These are phyloP conservation scores for Selenicereus undatus DNA, from an alignment of 148 eudicot genomes.

Conservation along the genomic window DNA sequence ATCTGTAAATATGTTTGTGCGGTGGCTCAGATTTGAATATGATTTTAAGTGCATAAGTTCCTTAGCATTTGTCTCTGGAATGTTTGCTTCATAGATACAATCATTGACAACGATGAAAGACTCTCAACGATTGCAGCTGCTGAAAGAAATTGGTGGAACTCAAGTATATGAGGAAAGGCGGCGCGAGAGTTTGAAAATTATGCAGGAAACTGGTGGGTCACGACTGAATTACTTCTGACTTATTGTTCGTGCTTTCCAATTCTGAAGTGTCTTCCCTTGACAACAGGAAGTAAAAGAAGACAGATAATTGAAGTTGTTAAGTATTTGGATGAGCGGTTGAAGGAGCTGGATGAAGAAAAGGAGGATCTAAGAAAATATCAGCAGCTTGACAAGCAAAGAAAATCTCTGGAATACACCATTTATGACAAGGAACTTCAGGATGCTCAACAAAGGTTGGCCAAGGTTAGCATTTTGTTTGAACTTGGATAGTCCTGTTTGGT, in stretches of 20 bases:
- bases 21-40: background rate
- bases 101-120: conserved; percentile 96
- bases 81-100: conserved; percentile 54
- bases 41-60: background rate
- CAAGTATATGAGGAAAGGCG: conserved; percentile 98
- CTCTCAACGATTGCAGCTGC: conserved; percentile 79
- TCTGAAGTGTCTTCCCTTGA: conserved; percentile 2
- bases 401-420: conserved; percentile 82
- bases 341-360: conserved; percentile 95
- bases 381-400: conserved; percentile 94
- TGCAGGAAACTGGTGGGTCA: conserved; percentile 95
- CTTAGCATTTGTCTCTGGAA: conserved; percentile 13
- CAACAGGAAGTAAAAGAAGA: conserved; percentile 80
- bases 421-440: conserved; percentile 93
- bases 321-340: conserved; percentile 94
- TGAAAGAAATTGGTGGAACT: conserved; percentile 99
- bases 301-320: conserved; percentile 98
- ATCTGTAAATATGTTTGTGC: conserved; percentile 1
- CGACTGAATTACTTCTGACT: conserved; percentile 17
- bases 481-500: background rate
- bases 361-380: conserved; percentile 91
- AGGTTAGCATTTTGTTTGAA: conserved; percentile 44
- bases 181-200: conserved; percentile 94
- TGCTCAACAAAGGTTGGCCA: conserved; percentile 67
- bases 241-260: background rate